Evolutionary conservation across 495 filamentous ascomycete species (phyloP), one percentile per base, ranked within the genome.

Genomic region (Xylaria longipes): DNA sequence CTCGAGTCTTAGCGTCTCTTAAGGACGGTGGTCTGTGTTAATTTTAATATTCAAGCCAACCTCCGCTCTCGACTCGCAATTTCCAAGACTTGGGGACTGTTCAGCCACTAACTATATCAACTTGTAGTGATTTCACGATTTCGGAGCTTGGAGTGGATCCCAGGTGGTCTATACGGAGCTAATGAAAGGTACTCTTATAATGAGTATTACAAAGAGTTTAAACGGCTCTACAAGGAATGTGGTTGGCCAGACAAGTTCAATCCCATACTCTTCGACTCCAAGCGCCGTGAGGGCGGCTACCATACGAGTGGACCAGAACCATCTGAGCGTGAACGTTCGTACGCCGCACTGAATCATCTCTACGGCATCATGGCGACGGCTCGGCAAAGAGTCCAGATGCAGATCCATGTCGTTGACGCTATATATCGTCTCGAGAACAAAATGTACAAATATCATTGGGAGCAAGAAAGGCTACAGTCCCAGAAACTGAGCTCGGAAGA

Each of bases 221-320:
- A 63, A 17, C n/a, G 41, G 3, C 60, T 63, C 39, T 63, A 63
- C 39, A 22, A 43, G 60, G 60, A 63, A 22, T 63, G 60, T 41
- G 60, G 60, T 17, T 63, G 60, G 60, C 60, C 60, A 14, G 60
- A 63, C 33, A 63, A 39, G 35, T 63, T 63, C 33, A 63, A 63
- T 41, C 60, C 60, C 25, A 22, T 63, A 12, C 60, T 63, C 33
- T 63, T 63, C 33, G 60, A 63, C 33, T 11, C 33, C 2, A 41
- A 63, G 39, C 33, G 35, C 20, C 39, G n/a, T 27, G 60, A 12
- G 39, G 33, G 60, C n/a, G 33, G 33, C 29, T 43, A 56, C 39
- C 52, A 56, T 56, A 7, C 7, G 12, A 56, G 52, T 29, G 0
- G n/a, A 31, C 52, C 52, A 31, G 52, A 56, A 12, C 27, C 31